phyloP scores from a whole-genome alignment of 2,329 filamentous ascomycete genomes.

The Neophaeococcomyces mojaviensis region DNA sequence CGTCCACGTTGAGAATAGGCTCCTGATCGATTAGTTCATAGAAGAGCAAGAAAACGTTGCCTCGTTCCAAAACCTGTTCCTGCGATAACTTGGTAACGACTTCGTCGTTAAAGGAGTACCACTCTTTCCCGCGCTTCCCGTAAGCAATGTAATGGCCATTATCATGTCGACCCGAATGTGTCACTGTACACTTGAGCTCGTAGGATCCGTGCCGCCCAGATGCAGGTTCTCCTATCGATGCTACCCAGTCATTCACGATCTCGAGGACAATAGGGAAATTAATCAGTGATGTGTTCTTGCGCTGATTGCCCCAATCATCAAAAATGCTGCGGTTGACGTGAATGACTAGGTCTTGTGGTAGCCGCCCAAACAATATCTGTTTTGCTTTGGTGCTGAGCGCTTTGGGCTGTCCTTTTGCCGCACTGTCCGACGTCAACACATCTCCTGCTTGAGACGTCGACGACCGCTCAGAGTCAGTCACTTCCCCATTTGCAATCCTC shows the following conservation, averaged over 20 bases:
- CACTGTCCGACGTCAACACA: constrained; percentile 58
- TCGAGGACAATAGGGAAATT: constrained; percentile 68
- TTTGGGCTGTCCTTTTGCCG: too few relatives aligned
- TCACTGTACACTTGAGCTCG: constrained; percentile 73
- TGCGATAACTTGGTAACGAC: constrained; percentile 69
- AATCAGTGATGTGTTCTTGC: constrained; percentile 76
- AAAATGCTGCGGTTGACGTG: constrained; percentile 92
- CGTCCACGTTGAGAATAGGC: background rate
- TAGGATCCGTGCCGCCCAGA: constrained; percentile 47
- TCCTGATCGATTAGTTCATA: constrained; percentile 64
- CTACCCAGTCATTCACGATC: constrained; percentile 56
- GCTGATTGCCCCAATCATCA: constrained; percentile 67
- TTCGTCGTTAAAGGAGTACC: constrained; percentile 91
- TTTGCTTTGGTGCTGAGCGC: constrained; percentile 78
- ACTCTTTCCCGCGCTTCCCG: constrained; percentile 50
- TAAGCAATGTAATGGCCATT: constrained; percentile 96
- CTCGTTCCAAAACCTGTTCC: constrained; percentile 63
- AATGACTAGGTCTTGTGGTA: constrained; percentile 71
- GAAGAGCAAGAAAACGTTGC: constrained; percentile 93
- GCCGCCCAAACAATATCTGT: constrained; percentile 75
- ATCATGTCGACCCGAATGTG: constrained; percentile 83
- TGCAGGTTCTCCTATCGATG: constrained; percentile 29
- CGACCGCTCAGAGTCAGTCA: background rate
- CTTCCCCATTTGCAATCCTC: constrained; percentile 19
- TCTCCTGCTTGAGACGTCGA: constrained; percentile 24